A percentile compares a stretch with the other conserved stretches of the same genome.
Conservation (phyloP, 208 protist genomes). For the Acanthamoeba sp. region DNA sequence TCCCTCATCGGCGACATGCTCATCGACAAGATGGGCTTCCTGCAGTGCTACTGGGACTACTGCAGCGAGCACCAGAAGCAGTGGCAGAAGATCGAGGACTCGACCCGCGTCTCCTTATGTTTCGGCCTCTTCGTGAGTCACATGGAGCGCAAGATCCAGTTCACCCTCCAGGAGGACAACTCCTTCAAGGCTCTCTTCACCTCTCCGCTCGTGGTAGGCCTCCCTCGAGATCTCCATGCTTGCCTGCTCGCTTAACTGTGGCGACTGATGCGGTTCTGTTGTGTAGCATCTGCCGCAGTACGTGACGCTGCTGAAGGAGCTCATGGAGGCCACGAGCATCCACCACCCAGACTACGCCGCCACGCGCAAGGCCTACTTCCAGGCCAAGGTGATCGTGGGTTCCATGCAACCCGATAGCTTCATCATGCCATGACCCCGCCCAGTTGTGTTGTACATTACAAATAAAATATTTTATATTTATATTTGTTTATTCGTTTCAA, state of each 20-base stretch:
- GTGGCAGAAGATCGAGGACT: not conserved
- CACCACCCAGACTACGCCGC: slow-evolving; percentile 37
- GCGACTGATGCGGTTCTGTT: not conserved
- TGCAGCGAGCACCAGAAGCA: not conserved
- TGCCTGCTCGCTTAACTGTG: not conserved
- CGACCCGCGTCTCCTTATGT: not conserved
- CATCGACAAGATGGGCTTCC: slow-evolving; percentile 54
- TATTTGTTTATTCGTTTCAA: too few species aligned
- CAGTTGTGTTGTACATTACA: not conserved
- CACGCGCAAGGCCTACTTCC: slow-evolving; percentile 49
- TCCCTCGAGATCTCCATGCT: too few species aligned
- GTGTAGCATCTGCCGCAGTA: not conserved
- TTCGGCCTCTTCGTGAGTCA: not conserved
- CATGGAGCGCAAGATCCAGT: not conserved
- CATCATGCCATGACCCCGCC: not conserved
- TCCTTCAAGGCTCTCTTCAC: not conserved
- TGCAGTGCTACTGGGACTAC: slow-evolving; percentile 50
- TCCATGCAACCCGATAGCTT: slow-evolving; percentile 8
- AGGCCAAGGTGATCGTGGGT: slow-evolving; percentile 48
- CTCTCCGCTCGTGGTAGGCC: not conserved
- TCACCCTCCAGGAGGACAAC: not conserved
- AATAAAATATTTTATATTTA: too few species aligned
- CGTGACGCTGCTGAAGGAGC: slow-evolving; percentile 20
- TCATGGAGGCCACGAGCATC: slow-evolving; percentile 34
- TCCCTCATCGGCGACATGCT: slow-evolving; percentile 28